Percentiles rank a stretch among this genome's conserved stretches.
phyloP scores from a whole-genome alignment of 108 stramenopile species.

The Epithemia pelagica region DNA sequence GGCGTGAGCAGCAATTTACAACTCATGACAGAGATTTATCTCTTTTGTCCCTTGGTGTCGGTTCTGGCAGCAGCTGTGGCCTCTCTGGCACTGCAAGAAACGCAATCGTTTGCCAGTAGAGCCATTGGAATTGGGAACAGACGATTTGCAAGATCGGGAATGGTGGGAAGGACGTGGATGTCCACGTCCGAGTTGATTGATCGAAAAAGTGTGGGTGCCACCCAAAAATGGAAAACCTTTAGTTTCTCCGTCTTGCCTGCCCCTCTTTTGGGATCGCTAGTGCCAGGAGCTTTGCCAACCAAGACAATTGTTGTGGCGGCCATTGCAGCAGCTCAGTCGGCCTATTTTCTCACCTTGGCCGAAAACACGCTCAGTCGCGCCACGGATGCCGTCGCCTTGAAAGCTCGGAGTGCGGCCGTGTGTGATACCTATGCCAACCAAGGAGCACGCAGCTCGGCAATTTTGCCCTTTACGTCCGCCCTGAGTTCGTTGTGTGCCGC shows the following conservation, averaged over 20 bases:
- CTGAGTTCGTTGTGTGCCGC: slow-evolving; percentile 80
- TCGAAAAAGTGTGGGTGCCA: slow-evolving; percentile 29
- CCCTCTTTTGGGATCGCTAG: slow-evolving; percentile 64
- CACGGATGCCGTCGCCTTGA: slow-evolving; percentile 81
- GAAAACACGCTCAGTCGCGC: slow-evolving; percentile 69
- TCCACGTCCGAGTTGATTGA: slow-evolving; percentile 59
- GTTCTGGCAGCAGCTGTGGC: slow-evolving; percentile 66
- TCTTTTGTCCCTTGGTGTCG: slow-evolving; percentile 66
- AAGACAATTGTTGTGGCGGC: slow-evolving; percentile 76
- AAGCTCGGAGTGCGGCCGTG: slow-evolving; percentile 77
- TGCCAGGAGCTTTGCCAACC: slow-evolving; percentile 67
- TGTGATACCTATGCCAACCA: slow-evolving; percentile 91
- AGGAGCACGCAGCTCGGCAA: slow-evolving; percentile 71
- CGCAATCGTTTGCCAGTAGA: slow-evolving; percentile 30
- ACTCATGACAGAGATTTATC: slow-evolving; percentile 58
- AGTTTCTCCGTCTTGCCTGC: slow-evolving; percentile 58
- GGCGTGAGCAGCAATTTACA: slow-evolving; percentile 19
- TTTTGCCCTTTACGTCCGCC: slow-evolving; percentile 86
- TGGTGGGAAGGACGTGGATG: slow-evolving; percentile 81
- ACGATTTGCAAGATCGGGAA: slow-evolving; percentile 64
- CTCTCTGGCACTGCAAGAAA: slow-evolving; percentile 67
- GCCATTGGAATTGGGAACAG: slow-evolving; percentile 83
- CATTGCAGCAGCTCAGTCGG: slow-evolving; percentile 78
- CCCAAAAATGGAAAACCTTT: slow-evolving; percentile 63
- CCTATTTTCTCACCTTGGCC: slow-evolving; percentile 65